Evolutionary conservation across 805 yeast genomes (phyloP), one percentile per base, ranked within the genome.

Genomic region (Candida jianshihensis): DNA sequence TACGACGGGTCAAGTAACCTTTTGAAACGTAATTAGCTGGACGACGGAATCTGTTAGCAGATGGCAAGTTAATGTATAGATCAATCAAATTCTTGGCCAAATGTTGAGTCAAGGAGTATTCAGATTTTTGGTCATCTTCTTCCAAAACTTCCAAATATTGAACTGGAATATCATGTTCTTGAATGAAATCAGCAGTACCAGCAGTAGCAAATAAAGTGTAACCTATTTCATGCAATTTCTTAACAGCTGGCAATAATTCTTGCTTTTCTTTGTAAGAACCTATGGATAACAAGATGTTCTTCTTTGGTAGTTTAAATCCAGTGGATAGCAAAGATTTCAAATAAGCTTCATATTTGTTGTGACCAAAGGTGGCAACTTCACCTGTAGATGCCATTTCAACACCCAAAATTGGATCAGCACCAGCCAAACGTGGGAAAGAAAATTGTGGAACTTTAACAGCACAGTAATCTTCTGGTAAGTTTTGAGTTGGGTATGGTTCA

Each of bases 301-400:
- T 89, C 77, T 85, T 85, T 53, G 98, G 98, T 45, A 90, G 67
- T 56, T 78, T 80, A 78, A 92, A 88, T 15, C 98, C 98, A 38
- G 97, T 88, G 12, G 99, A 87, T 40, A 92, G 71, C 63, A 92
- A 72, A 21, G 97, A 83, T 68, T 92, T 94, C 66, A 92, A 65
- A 68, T 92, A 92, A 17, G 98, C 98, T 68, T 94, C 98, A 57
- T 88, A 89, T 65, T 90, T 90, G 71, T 89, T 81, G 56, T 74
- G 87, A 55, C 98, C 99, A 58, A 92, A 90, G 45, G 94, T 77
- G 34, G 99, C 99, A 56, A 89, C 97, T 64, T 88, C 97, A 73
- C 97, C 97, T 43, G 97, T 90, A 21, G 97, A 90, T 15, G 97
- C 96, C 97, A 90, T 90, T 67, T 90, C 97, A 47, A 90, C 97